These are phyloP conservation scores for Leptographium lundbergii DNA, from an alignment of 2,329 filamentous ascomycete genomes.

Conservation along the genomic window DNA sequence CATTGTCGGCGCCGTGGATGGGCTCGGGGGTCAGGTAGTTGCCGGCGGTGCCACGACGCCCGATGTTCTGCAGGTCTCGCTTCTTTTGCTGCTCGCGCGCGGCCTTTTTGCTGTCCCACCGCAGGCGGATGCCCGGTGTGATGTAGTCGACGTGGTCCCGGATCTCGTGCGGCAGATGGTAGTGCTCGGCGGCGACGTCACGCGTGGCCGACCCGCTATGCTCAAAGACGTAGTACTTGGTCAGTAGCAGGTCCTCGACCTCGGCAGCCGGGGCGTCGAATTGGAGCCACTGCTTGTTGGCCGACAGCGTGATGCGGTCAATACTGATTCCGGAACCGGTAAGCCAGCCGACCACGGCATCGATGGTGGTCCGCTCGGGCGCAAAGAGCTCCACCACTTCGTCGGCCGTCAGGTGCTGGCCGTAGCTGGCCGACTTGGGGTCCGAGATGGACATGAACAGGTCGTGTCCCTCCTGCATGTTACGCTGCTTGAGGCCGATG, in stretches of 20 bases:
- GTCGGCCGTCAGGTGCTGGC: conserved; percentile 24
- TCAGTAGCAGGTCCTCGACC: conserved; percentile 15
- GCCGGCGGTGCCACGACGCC: conserved; percentile 1
- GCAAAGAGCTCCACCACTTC: conserved; percentile 26
- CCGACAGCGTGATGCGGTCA: conserved; percentile 11
- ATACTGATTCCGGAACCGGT: conserved; percentile 17
- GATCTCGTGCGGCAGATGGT: conserved; percentile 33
- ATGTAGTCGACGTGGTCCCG: conserved; percentile 41
- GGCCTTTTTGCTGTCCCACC: conserved; percentile 3
- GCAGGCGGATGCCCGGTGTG: conserved; percentile 41
- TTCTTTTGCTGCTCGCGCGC: not conserved
- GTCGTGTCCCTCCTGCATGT: conserved; percentile 18
- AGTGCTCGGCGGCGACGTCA: conserved; percentile 14
- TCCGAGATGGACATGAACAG: conserved; percentile 20
- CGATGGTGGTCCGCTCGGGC: conserved; percentile 19
- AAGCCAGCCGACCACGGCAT: conserved; percentile 22
- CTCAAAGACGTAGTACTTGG: conserved; percentile 15
- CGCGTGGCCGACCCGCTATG: conserved; percentile 11
- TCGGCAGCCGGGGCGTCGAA: conserved; percentile 16
- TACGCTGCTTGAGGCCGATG: conserved; percentile 15
- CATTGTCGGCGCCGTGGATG: not conserved
- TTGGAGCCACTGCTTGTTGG: conserved; percentile 17
- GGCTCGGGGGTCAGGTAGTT: conserved; percentile 2
- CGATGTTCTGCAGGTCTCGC: not conserved
- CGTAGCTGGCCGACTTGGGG: conserved; percentile 19